Conservation (phyloP, 2,329 filamentous ascomycete genomes). For the Trichoderma oligosporum region DNA sequence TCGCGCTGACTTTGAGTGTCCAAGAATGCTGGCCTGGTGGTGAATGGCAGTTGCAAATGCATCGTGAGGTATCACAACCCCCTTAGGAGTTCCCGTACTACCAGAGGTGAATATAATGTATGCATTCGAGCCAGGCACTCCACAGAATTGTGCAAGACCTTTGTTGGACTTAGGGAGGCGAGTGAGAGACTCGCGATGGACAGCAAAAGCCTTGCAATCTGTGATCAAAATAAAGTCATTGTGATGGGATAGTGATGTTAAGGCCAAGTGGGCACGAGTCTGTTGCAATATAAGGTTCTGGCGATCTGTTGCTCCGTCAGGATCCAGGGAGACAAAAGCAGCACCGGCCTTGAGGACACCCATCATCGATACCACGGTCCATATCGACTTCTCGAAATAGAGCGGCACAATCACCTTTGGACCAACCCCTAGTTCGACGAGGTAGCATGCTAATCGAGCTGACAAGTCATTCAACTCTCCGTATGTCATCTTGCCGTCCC, state of each 20-base stretch:
- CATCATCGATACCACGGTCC: conserved; percentile 19
- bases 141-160: neutral
- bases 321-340: conserved; percentile 21
- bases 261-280: neutral
- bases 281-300: neutral
- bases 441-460: neutral
- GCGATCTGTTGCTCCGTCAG: neutral
- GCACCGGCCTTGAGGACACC: conserved; percentile 20
- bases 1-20: neutral
- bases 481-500: neutral
- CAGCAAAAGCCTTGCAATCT: neutral
- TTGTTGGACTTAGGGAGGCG: no score
- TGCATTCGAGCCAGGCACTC: conserved; percentile 24
- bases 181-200: no score
- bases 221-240: neutral
- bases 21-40: neutral
- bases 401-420: conserved; percentile 22
- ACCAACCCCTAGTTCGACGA: conserved; percentile 18
- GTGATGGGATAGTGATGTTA: neutral
- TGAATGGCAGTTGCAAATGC: no score
- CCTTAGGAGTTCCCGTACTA: conserved; percentile 56
- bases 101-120: conserved; percentile 58
- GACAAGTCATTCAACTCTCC: neutral
- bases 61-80: no score
- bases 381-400: conserved; percentile 21